Percentiles rank a stretch among this genome's conserved stretches.
Conservation (phyloP, 352 stramenopile species). For the Phytopythium cucurbitacearum region DNA sequence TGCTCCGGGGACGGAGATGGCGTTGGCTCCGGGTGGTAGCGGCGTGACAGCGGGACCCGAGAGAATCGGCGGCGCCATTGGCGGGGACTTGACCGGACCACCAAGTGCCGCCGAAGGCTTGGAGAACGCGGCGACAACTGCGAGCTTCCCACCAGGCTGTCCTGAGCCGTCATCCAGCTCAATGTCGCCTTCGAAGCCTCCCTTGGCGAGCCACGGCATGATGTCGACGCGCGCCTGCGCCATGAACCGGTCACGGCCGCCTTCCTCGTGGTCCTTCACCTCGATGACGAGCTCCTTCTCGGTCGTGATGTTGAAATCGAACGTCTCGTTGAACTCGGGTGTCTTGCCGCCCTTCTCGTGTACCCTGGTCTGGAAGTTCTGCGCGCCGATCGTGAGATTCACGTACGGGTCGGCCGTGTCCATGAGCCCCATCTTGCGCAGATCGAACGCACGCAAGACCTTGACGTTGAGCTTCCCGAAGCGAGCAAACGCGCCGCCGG, state of each 20-base stretch:
- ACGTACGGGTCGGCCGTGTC: conserved; percentile 93
- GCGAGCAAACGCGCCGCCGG: conserved; percentile 52
- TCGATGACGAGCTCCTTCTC: conserved; percentile 93
- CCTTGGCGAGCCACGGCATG: conserved; percentile 91
- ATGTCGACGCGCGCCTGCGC: conserved; percentile 88
- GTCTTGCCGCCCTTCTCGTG: conserved; percentile 91
- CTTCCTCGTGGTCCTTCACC: conserved; percentile 87
- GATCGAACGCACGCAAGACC: conserved; percentile 86
- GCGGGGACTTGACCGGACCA: conserved; percentile 40
- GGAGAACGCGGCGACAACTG: conserved; percentile 84
- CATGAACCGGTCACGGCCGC: conserved; percentile 93
- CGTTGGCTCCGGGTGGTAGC: conserved; percentile 48
- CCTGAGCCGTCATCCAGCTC: conserved; percentile 82
- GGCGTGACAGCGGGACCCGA: conserved; percentile 61
- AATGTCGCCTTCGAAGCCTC: conserved; percentile 90
- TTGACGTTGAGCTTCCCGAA: conserved; percentile 92
- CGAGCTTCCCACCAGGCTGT: conserved; percentile 79
- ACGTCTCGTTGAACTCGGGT: conserved; percentile 92
- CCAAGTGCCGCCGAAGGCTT: conserved; percentile 39
- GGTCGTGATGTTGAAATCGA: conserved; percentile 94
- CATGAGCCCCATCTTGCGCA: conserved; percentile 92
- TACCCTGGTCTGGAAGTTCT: conserved; percentile 72
- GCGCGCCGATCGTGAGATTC: conserved; percentile 89
- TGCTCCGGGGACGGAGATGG: conserved; percentile 43
- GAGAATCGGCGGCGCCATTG: conserved; percentile 55